Evolutionary conservation across 2,329 filamentous ascomycete genomes (phyloP), one percentile per base, ranked within the genome.

Genomic region (Colletotrichum karsti): DNA sequence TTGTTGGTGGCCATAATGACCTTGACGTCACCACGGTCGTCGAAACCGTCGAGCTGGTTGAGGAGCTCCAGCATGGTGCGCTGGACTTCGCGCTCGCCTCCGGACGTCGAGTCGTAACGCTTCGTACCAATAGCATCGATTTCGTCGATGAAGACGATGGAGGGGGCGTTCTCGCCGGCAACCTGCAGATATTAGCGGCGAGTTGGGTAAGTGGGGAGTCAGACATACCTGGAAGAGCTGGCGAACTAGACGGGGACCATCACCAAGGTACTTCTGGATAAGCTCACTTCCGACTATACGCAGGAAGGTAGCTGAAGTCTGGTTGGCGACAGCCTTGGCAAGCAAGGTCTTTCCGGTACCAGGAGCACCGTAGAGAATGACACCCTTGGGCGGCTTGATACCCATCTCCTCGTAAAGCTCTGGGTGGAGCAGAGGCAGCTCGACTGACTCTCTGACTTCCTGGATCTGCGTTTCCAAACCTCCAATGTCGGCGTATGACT

Each of bases 1-100:
- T 99, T 99, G 90, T 99, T 99, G 73, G 96, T 99, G 12, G 96
- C 97, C 95, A 99, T 98, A 80, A 99, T 95, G 70, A 99, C 96
- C 86, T 99, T 99, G 82, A 99, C 95, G 78, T 99, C 96, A 74
- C 96, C 97, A 69, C 96, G 93, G 81, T 99, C 97, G 78, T 99
- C 96, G 83, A 99, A 99, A 75, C 96, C 96, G 79, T 99, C 96
- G 8, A 99, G 91, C 84, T 99, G 96, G 82, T 99, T 99, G 44
- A 99, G 91, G 61, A 99, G 89, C 78, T 99, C 96, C 81, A 99
- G 85, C 96, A 99, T 99, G 54, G 96, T 99, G 80, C 96, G 91
- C 84, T 99, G 96, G 41, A 99, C 94, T 81, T 99, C 96, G 73
- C 95, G 92, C 81, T 99, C 96, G 79, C 97, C 96, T 70, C 96